Evolutionary conservation across 2,329 filamentous ascomycete species (phyloP).

Genomic region (Exserohilum turcica): DNA sequence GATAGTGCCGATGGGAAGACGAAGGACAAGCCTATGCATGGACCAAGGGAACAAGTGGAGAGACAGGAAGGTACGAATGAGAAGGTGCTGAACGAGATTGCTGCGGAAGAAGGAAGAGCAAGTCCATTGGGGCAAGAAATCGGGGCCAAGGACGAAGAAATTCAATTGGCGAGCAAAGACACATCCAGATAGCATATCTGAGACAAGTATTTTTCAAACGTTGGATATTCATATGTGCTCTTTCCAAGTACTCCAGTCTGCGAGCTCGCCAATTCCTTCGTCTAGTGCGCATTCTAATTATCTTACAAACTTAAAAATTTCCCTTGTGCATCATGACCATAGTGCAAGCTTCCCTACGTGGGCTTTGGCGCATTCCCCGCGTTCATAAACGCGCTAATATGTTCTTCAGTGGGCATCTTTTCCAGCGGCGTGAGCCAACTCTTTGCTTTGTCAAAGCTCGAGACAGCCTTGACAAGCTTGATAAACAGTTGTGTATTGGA

Average conservation of each 20-base stretch:
- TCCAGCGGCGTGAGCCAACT: constrained; percentile 39
- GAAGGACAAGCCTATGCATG: constrained; percentile 22
- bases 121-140: constrained; percentile 13
- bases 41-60: constrained; percentile 24
- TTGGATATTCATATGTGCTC: constrained; percentile 1
- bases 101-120: constrained; percentile 39
- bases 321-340: background rate
- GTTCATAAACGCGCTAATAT: constrained; percentile 30
- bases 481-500: constrained; percentile 49
- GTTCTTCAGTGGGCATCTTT: constrained; percentile 39
- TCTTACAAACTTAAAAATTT: background rate
- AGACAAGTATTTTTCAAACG: background rate
- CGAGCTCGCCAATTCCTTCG: background rate
- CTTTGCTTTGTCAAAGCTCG: constrained; percentile 37
- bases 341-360: constrained; percentile 1
- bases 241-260: background rate
- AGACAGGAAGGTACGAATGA: constrained; percentile 25
- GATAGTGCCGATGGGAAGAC: constrained; percentile 49
- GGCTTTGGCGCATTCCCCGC: constrained; percentile 17
- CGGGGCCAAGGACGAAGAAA: background rate
- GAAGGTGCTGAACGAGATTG: constrained; percentile 30
- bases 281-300: constrained; percentile 2
- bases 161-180: background rate
- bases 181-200: background rate
- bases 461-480: constrained; percentile 49